Evolutionary conservation across 2,329 filamentous ascomycete species (phyloP), one percentile per base, ranked within the genome.

Genomic region (Alternaria rosae): DNA sequence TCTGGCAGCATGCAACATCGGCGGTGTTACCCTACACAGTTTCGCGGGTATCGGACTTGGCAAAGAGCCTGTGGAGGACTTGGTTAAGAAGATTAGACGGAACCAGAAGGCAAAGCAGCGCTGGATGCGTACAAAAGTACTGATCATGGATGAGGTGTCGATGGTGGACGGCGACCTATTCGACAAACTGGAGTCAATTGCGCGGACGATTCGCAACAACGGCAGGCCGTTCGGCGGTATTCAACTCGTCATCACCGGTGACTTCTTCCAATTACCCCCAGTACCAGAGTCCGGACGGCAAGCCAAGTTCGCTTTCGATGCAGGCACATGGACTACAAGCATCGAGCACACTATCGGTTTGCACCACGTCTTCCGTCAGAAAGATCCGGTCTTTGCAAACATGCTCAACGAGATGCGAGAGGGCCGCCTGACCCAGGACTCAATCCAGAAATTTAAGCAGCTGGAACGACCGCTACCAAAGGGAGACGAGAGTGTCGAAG

Each of bases 371-470:
- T 99, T 99, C 82, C 92, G 95, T 82, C 95, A 99, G 76, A 93
- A 92, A 67, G 95, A 99, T 76, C 87, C 88, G 9, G 89, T 91
- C 23, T 99, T 99, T 79, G 95, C 95, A 12, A 85, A 86, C 6
- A 99, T 99, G 94, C 86, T 99, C 54, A 99, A 99, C 75, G 94
- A 99, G 79, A 97, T 99, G 93, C 90, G 95, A 51, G 84, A 98
- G 57, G 95, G 95, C 5, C 90, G 87, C 54, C 89, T 98, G 54
- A 91, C 87, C 30, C 85, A 88, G n/a, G 82, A 87, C 9, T 97
- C 94, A 0, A 89, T 97, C 32, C 83, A 86, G 9, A 87, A 89
- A 0, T 99, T 99, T 82, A 89, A 87, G 70, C 85, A 85, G 4
- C 83, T 99, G 4, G 87, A 88, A 25, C 85, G 95, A 25, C 89